These are phyloP conservation scores for Biancaea sappan DNA, from an alignment of 306 rosid species.

Conservation along the genomic window DNA sequence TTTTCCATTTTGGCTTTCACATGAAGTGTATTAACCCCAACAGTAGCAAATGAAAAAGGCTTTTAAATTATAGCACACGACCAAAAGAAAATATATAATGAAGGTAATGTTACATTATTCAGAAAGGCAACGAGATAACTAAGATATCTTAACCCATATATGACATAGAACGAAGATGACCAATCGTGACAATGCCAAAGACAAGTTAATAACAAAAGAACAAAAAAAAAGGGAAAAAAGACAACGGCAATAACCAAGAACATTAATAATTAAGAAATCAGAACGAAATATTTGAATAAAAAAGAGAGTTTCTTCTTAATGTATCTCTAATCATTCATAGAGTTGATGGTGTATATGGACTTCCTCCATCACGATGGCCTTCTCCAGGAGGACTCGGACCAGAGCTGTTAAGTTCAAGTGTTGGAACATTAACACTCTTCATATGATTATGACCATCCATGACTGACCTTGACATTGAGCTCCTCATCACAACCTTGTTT, in stretches of 20 bases:
- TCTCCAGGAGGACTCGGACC: constrained; percentile 57
- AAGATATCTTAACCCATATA: background rate
- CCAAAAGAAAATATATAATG: background rate
- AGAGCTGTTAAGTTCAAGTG: background rate
- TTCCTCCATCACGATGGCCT: constrained; percentile 31
- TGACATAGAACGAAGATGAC: background rate
- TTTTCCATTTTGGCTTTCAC: too few species aligned
- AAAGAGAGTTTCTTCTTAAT: background rate
- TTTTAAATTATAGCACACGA: too few species aligned
- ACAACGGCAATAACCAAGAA: background rate
- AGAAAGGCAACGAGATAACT: background rate
- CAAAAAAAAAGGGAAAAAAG: too few species aligned
- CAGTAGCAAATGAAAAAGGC: too few species aligned
- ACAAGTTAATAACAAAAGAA: background rate
- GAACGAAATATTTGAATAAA: background rate
- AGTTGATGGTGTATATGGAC: too few species aligned
- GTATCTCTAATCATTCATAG: constrained; percentile 7
- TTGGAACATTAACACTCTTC: background rate
- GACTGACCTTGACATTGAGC: background rate
- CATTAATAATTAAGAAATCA: too few species aligned
- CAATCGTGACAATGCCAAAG: background rate
- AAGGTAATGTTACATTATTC: background rate
- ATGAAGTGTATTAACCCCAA: too few species aligned
- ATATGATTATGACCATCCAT: constrained; percentile 5
- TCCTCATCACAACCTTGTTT: constrained; percentile 11